Percentiles rank a stretch among this genome's conserved stretches.
These are phyloP conservation scores for Immersiporthe knoxdaviesiana DNA, from an alignment of 2,329 filamentous ascomycete genomes.

Conservation along the genomic window DNA sequence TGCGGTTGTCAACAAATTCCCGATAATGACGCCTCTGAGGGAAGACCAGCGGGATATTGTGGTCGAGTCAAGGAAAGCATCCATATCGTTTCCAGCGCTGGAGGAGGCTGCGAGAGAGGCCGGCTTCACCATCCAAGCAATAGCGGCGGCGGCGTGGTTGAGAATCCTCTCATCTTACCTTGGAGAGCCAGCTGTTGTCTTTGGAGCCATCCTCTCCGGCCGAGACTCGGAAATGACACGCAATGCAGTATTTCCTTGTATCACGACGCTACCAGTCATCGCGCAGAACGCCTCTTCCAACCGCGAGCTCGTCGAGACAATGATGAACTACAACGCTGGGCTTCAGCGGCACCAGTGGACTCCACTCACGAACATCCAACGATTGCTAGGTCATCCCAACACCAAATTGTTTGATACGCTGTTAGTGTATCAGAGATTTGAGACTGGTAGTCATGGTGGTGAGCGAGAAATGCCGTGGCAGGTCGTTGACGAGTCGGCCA, in stretches of 20 bases:
- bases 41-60: conserved; percentile 40
- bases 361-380: conserved; percentile 72
- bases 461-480: conserved; percentile 54
- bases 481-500: conserved; percentile 66
- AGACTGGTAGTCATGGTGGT: conserved; percentile 31
- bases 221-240: conserved; percentile 64
- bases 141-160: conserved; percentile 78
- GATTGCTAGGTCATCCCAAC: conserved; percentile 67
- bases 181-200: conserved; percentile 74
- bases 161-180: conserved; percentile 74
- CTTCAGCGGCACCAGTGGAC: conserved; percentile 73
- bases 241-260: conserved; percentile 72
- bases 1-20: conserved; percentile 71
- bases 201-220: conserved; percentile 81
- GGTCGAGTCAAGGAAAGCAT: conserved; percentile 43
- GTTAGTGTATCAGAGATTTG: conserved; percentile 76
- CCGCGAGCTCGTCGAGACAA: conserved; percentile 58
- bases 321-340: conserved; percentile 67
- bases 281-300: conserved; percentile 60
- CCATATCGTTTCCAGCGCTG: conserved; percentile 49
- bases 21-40: conserved; percentile 69
- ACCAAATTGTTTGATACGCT: conserved; percentile 80
- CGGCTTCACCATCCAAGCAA: conserved; percentile 75
- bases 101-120: conserved; percentile 57
- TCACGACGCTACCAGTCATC: conserved; percentile 78